Conservation (phyloP, 495 filamentous ascomycete species). For the Lophium mytilinum region DNA sequence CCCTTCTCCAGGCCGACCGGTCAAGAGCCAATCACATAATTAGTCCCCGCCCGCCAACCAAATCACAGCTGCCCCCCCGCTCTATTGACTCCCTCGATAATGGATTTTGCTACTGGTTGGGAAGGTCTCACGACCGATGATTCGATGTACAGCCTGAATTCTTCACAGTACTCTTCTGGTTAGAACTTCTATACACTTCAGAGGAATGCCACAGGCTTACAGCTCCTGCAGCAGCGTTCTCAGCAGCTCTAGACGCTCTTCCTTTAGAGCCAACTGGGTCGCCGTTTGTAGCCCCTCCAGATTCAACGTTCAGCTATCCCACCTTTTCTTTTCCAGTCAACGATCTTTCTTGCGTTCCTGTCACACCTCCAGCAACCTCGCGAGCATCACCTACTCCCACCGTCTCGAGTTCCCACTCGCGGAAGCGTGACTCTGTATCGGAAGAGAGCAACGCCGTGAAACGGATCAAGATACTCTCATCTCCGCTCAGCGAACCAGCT, state of each 20-base stretch:
- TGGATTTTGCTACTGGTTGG: background rate
- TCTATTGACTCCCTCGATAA: background rate
- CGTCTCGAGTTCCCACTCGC: background rate
- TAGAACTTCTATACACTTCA: background rate
- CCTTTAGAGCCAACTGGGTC: background rate
- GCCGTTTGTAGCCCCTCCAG: background rate
- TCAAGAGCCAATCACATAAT: background rate
- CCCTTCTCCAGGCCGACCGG: background rate
- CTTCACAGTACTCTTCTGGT: background rate
- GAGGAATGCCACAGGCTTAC: background rate
- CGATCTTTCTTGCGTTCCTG: background rate
- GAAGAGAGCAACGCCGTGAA: background rate
- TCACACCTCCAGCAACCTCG: background rate
- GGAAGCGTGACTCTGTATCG: background rate
- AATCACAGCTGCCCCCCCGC: background rate
- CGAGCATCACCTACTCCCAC: background rate
- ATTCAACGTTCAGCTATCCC: background rate
- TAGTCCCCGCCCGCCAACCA: background rate
- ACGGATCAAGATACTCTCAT: background rate
- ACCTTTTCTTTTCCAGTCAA: no score
- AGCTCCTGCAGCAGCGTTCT: background rate
- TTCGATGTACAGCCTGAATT: background rate
- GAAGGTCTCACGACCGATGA: background rate
- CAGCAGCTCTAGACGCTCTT: background rate
- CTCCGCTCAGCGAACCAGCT: background rate